Percentiles rank a stretch among this genome's conserved stretches.
These are phyloP conservation scores for Dendrocalamus latiflorus DNA, from an alignment of 202 grass and related monocot genomes.

Conservation along the genomic window DNA sequence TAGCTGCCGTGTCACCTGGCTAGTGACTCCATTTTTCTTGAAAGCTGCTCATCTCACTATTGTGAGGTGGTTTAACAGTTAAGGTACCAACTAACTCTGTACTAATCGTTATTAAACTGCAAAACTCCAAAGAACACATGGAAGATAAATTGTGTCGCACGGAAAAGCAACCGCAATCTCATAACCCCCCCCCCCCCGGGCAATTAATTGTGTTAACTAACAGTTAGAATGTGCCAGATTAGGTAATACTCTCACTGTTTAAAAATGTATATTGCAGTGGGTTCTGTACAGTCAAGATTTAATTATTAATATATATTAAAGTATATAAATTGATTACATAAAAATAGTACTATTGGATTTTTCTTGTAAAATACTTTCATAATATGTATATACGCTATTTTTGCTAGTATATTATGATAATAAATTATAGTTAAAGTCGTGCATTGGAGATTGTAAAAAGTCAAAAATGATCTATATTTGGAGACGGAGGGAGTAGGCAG, in stretches of 20 bases:
- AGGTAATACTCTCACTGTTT: neutral
- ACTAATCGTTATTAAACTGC: neutral
- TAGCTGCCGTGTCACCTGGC: neutral
- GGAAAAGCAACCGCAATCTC: neutral
- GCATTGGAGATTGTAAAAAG: too few relatives aligned
- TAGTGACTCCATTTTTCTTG: neutral
- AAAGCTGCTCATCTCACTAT: neutral
- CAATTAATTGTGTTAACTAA: constrained; percentile 11
- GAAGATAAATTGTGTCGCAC: neutral
- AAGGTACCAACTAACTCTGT: neutral
- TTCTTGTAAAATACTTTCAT: too few relatives aligned
- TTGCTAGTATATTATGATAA: too few relatives aligned
- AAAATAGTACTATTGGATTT: too few relatives aligned
- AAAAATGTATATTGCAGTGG: too few relatives aligned
- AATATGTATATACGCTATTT: too few relatives aligned
- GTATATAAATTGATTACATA: too few relatives aligned
- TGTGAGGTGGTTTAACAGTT: neutral
- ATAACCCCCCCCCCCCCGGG: neutral
- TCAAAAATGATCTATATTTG: too few relatives aligned
- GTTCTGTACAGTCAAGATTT: too few relatives aligned
- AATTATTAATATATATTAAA: too few relatives aligned
- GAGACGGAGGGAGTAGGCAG: neutral
- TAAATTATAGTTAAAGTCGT: too few relatives aligned
- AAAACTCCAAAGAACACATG: neutral
- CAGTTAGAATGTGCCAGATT: constrained; percentile 15